Evolutionary conservation across 306 rosid genomes (phyloP), one percentile per base, ranked within the genome.

Genomic region (Rosa lucieae): DNA sequence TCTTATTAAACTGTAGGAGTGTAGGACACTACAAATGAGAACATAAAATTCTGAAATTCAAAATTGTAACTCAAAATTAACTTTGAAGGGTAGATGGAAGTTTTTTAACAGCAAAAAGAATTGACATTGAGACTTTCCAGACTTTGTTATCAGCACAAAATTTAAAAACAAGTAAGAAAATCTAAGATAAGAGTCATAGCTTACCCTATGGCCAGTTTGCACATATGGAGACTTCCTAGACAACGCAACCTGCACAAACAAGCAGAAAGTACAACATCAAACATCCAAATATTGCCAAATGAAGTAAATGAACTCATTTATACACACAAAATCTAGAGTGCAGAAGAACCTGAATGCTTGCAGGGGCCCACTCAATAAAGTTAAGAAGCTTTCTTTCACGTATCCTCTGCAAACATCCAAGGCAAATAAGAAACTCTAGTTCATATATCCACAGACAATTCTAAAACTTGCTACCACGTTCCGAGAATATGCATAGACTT

Each of bases 301-400:
- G 58, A 78, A 74, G 59, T 26, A 42, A 10, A 78, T 72, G 71
- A 58, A 56, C 52, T 79, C 59, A 73, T 43, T 43, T 35, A 47
- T 66, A 43, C 61, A 76, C 76, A 81, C 23, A 78, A 77, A 58
- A 63, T 76, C 43, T 43, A 67, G 76, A 73, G 73, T 58, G 75
- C 46, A 72, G 56, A 69, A 78, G 82, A 32, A 94, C 98, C 94
- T 94, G 98, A 79, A 94, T 94, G 80, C 98, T 94, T 47, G 98
- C 98, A 75, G 98, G 98, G 66, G 97, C 98, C 98, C 98, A 94
- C 81, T 94, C 97, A 75, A 94, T 92, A 82, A 94, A 94, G 89
- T 94, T 94, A 72, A 94, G 95, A 37, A 91, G 93, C 87, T 94
- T 94, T 82, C 98, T 89, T 89, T 94, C 98, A 63, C 98, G 97